Conservation (phyloP, 1,284 basidiomycete genomes). For the Omphalotus olearius region DNA sequence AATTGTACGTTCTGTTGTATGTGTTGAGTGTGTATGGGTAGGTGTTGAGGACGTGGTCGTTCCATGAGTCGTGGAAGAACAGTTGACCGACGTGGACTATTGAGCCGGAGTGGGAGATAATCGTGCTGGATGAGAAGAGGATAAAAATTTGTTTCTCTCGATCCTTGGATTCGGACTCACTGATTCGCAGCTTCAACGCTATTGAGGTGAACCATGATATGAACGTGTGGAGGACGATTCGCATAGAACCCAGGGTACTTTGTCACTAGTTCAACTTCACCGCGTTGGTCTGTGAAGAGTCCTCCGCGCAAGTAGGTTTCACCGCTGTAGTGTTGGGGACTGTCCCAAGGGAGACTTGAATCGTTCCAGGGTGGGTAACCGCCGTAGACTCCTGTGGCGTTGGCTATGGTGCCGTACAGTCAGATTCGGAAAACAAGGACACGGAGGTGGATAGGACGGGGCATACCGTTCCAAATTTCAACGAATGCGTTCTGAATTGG, state of each 20-base stretch:
- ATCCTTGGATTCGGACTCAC: too few species aligned
- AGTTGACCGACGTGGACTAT: not conserved
- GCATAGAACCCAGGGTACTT: not conserved
- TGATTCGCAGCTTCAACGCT: not conserved
- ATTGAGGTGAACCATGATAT: not conserved
- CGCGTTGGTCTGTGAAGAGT: not conserved
- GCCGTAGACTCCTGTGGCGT: conserved; percentile 32
- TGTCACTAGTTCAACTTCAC: not conserved
- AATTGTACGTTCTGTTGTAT: not conserved
- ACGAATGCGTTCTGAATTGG: conserved; percentile 51
- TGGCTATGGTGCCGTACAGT: conserved; percentile 25
- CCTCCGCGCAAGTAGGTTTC: not conserved
- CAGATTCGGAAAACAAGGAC: too few species aligned
- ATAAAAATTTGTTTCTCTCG: too few species aligned
- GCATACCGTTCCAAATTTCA: conserved; percentile 48
- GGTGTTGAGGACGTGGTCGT: not conserved
- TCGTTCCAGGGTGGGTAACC: too few species aligned
- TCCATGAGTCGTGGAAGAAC: not conserved
- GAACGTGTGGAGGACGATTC: not conserved
- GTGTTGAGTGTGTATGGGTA: not conserved
- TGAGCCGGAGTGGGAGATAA: not conserved
- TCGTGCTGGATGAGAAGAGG: not conserved
- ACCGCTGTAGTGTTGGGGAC: not conserved
- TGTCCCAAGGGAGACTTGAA: too few species aligned
- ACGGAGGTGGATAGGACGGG: too few species aligned